phyloP scores from a whole-genome alignment of 345 rosid genomes.

The Eucalyptus tenuipes region DNA sequence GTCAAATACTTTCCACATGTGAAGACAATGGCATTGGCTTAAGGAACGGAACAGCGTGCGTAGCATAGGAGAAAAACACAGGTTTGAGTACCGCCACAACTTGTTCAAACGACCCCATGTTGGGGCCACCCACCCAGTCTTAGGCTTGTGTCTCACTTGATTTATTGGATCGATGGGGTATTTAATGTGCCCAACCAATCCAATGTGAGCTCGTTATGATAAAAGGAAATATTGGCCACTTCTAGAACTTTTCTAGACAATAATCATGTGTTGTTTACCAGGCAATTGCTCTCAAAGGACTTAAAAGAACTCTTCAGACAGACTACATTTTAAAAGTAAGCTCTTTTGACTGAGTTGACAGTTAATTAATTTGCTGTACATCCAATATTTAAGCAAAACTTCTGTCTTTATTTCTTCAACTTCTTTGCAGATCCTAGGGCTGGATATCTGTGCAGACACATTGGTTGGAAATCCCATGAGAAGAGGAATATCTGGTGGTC shows the following conservation, averaged over 20 bases:
- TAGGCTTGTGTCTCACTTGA: background rate
- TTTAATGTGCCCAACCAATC: background rate
- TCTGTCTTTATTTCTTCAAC: background rate
- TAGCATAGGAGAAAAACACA: background rate
- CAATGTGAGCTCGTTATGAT: background rate
- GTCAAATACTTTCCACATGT: background rate
- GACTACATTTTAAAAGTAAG: constrained; percentile 35
- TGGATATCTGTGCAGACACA: constrained; percentile 37
- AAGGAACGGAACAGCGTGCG: background rate
- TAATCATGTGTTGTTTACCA: background rate
- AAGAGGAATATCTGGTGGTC: constrained; percentile 46
- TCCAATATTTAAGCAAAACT: background rate
- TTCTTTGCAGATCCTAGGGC: constrained; percentile 22
- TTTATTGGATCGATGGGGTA: background rate
- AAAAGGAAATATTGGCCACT: background rate
- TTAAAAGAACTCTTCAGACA: constrained; percentile 26
- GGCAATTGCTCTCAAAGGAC: constrained; percentile 30
- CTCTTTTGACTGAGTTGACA: background rate
- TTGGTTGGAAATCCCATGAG: constrained; percentile 30
- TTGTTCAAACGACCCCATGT: background rate
- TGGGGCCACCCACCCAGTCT: background rate
- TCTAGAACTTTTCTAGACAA: background rate
- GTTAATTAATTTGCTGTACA: background rate
- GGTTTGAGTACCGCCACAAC: background rate
- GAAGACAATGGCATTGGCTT: background rate